A percentile compares a stretch with the other conserved stretches of the same genome.
These are phyloP conservation scores for Agrostemma githago DNA, from an alignment of 148 eudicot species.

Conservation along the genomic window DNA sequence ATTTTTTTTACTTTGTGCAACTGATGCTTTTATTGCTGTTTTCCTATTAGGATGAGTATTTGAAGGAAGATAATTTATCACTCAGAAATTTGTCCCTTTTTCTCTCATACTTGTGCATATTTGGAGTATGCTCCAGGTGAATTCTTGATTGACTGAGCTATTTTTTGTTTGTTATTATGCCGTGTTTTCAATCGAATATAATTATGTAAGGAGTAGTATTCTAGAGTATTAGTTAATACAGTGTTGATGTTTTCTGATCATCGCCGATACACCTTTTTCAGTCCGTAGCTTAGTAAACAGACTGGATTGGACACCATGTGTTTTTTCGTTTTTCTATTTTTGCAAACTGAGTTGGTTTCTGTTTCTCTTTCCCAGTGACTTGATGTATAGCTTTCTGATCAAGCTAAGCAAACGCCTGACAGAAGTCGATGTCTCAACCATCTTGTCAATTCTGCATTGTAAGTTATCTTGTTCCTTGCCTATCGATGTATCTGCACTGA, in stretches of 20 bases:
- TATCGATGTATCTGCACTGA: neutral
- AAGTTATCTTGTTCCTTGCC: slow-evolving; percentile 25
- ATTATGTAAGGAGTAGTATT: neutral
- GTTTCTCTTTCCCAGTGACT: slow-evolving; percentile 57
- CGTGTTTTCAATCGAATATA: neutral
- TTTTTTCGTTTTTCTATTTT: neutral
- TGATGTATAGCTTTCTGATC: slow-evolving; percentile 76
- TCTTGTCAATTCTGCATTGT: slow-evolving; percentile 72
- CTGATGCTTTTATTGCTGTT: neutral
- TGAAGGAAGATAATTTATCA: slow-evolving; percentile 86
- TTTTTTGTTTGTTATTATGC: neutral
- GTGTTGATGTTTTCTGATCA: neutral
- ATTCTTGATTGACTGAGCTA: neutral
- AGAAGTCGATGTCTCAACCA: slow-evolving; percentile 84
- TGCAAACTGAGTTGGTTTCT: slow-evolving; percentile 14
- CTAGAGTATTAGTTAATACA: neutral
- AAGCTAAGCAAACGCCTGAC: slow-evolving; percentile 74
- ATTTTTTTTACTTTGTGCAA: neutral
- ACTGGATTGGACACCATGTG: neutral
- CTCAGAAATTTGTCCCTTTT: slow-evolving; percentile 84
- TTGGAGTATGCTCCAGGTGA: slow-evolving; percentile 92
- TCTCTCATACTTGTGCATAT: slow-evolving; percentile 72
- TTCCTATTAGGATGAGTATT: slow-evolving; percentile 61
- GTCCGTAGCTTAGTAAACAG: neutral
- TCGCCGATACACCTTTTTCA: neutral